These are phyloP conservation scores for Fusarium chlamydosporum DNA, from an alignment of 2,329 filamentous ascomycete genomes.

Conservation along the genomic window DNA sequence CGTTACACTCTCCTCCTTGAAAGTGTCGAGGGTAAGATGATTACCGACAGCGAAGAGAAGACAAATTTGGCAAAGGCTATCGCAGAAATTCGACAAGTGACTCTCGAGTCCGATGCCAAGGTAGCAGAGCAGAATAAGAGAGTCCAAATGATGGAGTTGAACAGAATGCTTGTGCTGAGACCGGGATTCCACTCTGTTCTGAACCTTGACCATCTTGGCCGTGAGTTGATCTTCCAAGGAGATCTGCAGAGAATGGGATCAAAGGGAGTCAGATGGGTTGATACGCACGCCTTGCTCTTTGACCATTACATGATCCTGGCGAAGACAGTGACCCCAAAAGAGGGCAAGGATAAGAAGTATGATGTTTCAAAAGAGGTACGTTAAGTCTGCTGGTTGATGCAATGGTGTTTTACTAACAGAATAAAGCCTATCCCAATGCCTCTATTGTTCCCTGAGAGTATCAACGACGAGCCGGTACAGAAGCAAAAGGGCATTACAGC, in stretches of 20 bases:
- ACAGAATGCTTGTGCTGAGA: slow-evolving; percentile 84
- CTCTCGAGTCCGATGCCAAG: slow-evolving; percentile 89
- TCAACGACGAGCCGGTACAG: slow-evolving; percentile 90
- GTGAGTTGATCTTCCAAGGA: slow-evolving; percentile 89
- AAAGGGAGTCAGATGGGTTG: slow-evolving; percentile 92
- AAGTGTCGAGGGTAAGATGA: slow-evolving; percentile 87
- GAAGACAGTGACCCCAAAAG: slow-evolving; percentile 80
- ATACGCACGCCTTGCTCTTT: slow-evolving; percentile 93
- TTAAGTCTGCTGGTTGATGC: not conserved
- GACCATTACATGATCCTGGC: slow-evolving; percentile 96
- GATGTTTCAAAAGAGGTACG: slow-evolving; percentile 91
- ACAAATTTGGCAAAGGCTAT: slow-evolving; percentile 85
- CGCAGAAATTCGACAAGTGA: slow-evolving; percentile 90
- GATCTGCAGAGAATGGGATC: slow-evolving; percentile 91
- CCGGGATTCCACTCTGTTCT: slow-evolving; percentile 91
- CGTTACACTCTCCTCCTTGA: slow-evolving; percentile 87
- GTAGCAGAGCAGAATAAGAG: slow-evolving; percentile 94
- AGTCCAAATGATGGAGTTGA: slow-evolving; percentile 87
- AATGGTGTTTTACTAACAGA: slow-evolving; percentile 45
- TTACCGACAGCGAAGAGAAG: slow-evolving; percentile 90
- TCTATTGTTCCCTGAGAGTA: slow-evolving; percentile 89
- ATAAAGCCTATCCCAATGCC: slow-evolving; percentile 92
- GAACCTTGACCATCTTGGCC: slow-evolving; percentile 93
- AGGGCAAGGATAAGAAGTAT: slow-evolving; percentile 82
- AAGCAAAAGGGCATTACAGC: slow-evolving; percentile 83